Evolutionary conservation across 805 yeast species (phyloP).

Genomic region (Teunomyces kruisii): DNA sequence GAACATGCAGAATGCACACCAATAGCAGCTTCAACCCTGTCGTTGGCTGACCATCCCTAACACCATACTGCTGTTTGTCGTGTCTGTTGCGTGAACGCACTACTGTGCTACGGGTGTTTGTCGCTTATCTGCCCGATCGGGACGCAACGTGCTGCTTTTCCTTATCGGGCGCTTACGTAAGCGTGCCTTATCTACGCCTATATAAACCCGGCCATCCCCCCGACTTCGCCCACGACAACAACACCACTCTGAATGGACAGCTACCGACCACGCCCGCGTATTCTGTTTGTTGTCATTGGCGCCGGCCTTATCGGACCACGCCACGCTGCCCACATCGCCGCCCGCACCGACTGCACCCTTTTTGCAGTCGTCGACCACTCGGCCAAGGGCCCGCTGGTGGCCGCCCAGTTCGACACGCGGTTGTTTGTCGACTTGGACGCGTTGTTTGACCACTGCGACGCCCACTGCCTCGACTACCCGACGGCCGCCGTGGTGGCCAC

Average conservation of each 20-base stretch:
- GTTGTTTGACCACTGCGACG: slow-evolving; percentile 25
- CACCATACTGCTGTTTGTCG: too few species aligned
- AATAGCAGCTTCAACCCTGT: too few species aligned
- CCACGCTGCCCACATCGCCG: slow-evolving; percentile 34
- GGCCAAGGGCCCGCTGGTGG: slow-evolving; percentile 30
- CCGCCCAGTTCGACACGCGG: slow-evolving; percentile 22
- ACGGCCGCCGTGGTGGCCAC: slow-evolving; percentile 42
- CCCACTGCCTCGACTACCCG: slow-evolving; percentile 19
- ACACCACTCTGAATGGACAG: not conserved
- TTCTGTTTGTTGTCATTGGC: slow-evolving; percentile 32
- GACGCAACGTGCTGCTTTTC: too few species aligned
- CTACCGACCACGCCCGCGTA: not conserved
- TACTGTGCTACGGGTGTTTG: too few species aligned
- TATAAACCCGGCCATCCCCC: not conserved
- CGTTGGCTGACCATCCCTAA: too few species aligned
- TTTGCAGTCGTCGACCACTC: slow-evolving; percentile 38
- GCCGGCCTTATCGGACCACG: slow-evolving; percentile 44
- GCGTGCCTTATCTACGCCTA: not conserved
- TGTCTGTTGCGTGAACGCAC: too few species aligned
- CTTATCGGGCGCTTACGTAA: not conserved
- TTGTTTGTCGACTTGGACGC: slow-evolving; percentile 25
- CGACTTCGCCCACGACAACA: too few species aligned
- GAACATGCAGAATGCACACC: too few species aligned
- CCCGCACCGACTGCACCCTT: slow-evolving; percentile 23
- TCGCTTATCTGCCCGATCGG: too few species aligned